Conservation (phyloP, 805 yeast genomes). For the Scheffersomyces amazonensis region DNA sequence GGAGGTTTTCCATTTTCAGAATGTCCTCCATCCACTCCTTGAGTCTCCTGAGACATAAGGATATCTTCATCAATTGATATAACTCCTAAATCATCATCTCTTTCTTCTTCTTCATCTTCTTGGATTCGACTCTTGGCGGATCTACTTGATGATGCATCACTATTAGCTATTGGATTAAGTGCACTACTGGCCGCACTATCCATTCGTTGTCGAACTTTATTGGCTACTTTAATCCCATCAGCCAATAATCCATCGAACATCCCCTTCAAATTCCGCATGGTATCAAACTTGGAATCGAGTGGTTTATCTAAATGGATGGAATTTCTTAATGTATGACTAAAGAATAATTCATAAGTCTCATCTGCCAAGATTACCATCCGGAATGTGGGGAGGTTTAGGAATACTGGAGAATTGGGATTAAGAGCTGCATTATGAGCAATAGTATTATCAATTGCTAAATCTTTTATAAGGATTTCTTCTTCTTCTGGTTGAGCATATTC, state of each 20-base stretch:
- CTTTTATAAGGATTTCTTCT: slow-evolving; percentile 33
- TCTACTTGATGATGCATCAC: slow-evolving; percentile 23
- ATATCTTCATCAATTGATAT: slow-evolving; percentile 43
- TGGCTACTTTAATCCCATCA: slow-evolving; percentile 90
- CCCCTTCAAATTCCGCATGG: slow-evolving; percentile 66
- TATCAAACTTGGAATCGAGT: slow-evolving; percentile 43
- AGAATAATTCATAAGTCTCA: slow-evolving; percentile 86
- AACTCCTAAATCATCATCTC: slow-evolving; percentile 44
- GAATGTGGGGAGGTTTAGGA: slow-evolving; percentile 79
- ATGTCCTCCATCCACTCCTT: no score
- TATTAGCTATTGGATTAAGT: slow-evolving; percentile 8
- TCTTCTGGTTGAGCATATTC: slow-evolving; percentile 79
- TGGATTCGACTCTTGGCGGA: slow-evolving; percentile 18
- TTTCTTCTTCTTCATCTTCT: slow-evolving; percentile 43
- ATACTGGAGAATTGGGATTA: slow-evolving; percentile 75
- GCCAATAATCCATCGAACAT: slow-evolving; percentile 89
- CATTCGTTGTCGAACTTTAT: slow-evolving; percentile 82
- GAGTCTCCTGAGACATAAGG: slow-evolving; percentile 49
- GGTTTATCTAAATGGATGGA: slow-evolving; percentile 66
- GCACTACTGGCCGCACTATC: slow-evolving; percentile 58
- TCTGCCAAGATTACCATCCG: slow-evolving; percentile 94
- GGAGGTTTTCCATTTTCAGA: no score
- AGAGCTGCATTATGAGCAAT: slow-evolving; percentile 74
- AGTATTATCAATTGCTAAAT: slow-evolving; percentile 31
- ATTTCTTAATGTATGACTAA: slow-evolving; percentile 63